Percentiles rank a stretch among this genome's conserved stretches.
These are phyloP conservation scores for Mycocalia duriaeana DNA, from an alignment of 1,284 basidiomycete species.

Conservation along the genomic window DNA sequence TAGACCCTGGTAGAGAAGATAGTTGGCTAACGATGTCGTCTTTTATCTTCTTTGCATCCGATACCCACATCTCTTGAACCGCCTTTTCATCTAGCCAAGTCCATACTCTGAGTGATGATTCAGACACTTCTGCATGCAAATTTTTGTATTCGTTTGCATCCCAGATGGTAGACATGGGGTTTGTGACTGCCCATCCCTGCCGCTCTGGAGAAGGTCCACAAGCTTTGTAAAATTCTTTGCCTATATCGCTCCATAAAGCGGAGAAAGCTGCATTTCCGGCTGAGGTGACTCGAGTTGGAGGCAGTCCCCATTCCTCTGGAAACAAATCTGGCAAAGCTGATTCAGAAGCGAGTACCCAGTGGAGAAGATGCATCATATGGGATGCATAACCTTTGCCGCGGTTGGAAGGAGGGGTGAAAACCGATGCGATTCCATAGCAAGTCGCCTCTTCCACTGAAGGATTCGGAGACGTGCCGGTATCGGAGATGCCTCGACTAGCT, in stretches of 20 bases:
- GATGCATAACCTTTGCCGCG: constrained; percentile 40
- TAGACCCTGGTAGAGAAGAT: constrained; percentile 6
- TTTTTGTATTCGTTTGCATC: constrained; percentile 16
- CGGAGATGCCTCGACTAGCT: too few species aligned
- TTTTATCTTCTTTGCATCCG: constrained; percentile 28
- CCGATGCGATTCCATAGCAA: constrained; percentile 39
- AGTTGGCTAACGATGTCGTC: too few species aligned
- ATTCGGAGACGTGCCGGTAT: too few species aligned
- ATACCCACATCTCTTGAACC: constrained; percentile 27
- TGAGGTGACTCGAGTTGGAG: constrained; percentile 21
- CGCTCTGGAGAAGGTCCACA: constrained; percentile 33
- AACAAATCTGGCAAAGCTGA: constrained; percentile 23
- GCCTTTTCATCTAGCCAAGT: constrained; percentile 27
- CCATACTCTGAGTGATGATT: constrained; percentile 17
- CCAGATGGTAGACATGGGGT: constrained; percentile 42
- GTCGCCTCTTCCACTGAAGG: constrained; percentile 15
- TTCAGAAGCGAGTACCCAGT: constrained; percentile 38
- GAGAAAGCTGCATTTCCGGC: constrained; percentile 39
- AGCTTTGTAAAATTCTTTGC: constrained; percentile 44
- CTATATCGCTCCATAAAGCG: constrained; percentile 62
- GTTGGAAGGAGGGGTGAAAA: constrained; percentile 37
- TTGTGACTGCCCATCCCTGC: constrained; percentile 45
- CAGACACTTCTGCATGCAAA: not conserved
- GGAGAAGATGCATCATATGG: constrained; percentile 46
- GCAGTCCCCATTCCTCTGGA: constrained; percentile 31